phyloP scores from a whole-genome alignment of 2,329 filamentous ascomycete genomes.

The Huntiella moniliformis region DNA sequence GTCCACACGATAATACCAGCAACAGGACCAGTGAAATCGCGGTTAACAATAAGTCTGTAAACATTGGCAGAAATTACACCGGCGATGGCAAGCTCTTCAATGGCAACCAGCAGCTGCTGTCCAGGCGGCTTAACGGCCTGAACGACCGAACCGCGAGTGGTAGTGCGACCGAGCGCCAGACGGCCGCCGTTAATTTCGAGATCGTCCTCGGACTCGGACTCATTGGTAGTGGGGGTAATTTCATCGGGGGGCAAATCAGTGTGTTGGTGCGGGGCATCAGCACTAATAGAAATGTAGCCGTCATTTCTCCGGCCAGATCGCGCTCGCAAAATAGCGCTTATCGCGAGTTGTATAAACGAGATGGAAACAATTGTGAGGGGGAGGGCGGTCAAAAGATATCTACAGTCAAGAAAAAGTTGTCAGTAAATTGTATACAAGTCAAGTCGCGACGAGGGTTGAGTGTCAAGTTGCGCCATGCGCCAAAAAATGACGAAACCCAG shows the following conservation, averaged over 20 bases:
- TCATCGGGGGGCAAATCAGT: constrained; percentile 33
- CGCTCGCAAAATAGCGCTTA: constrained; percentile 18
- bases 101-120: constrained; percentile 47
- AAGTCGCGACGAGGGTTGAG: too few species aligned
- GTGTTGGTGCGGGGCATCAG: constrained; percentile 22
- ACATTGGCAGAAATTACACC: constrained; percentile 54
- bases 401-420: constrained; percentile 19
- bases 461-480: too few species aligned
- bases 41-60: constrained; percentile 35
- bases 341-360: constrained; percentile 48
- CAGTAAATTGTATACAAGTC: background rate
- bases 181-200: constrained; percentile 39
- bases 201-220: constrained; percentile 38
- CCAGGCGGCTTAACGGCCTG: constrained; percentile 59
- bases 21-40: constrained; percentile 36
- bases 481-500: background rate
- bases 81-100: constrained; percentile 59
- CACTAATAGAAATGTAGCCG: constrained; percentile 9
- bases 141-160: constrained; percentile 44
- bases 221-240: constrained; percentile 21
- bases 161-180: constrained; percentile 38
- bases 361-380: constrained; percentile 52
- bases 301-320: background rate
- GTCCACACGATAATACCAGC: constrained; percentile 57
- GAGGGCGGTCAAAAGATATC: constrained; percentile 63